Conservation (phyloP, 257 asterid species). For the Marsdenia floribunda region DNA sequence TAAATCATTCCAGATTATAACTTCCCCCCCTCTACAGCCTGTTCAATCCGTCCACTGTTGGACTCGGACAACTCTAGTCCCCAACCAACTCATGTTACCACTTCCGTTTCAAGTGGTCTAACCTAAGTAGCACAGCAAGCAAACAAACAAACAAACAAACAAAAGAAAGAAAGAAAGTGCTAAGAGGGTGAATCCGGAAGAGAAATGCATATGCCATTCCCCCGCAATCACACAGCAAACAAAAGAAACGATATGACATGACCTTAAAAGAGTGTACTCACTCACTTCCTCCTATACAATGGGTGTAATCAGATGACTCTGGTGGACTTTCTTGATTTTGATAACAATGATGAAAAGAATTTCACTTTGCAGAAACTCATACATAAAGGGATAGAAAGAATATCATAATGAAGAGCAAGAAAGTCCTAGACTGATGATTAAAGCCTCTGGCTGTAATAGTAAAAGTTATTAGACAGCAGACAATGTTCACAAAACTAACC, state of each 20-base stretch:
- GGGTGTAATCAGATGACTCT: background rate
- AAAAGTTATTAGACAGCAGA: background rate
- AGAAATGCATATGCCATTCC: background rate
- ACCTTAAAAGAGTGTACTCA: background rate
- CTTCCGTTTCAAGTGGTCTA: background rate
- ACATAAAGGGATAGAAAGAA: background rate
- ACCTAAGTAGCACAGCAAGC: background rate
- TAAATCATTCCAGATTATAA: background rate
- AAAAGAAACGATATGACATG: background rate
- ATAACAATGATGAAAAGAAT: background rate
- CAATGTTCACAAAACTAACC: background rate
- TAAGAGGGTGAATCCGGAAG: background rate
- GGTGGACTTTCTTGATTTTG: background rate
- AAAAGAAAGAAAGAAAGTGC: background rate
- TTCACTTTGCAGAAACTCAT: conserved; percentile 3
- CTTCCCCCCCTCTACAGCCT: background rate
- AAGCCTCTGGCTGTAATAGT: background rate
- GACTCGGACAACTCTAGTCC: background rate
- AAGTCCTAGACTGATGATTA: background rate
- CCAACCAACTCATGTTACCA: background rate
- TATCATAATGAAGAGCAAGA: background rate
- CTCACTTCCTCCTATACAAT: background rate
- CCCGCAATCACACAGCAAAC: background rate
- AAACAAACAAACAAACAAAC: background rate
- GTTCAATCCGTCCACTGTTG: background rate